Base-by-base conservation (phyloP, 2,329 filamentous ascomycete species). In the Aspergillus pseudonomiae region DNA sequence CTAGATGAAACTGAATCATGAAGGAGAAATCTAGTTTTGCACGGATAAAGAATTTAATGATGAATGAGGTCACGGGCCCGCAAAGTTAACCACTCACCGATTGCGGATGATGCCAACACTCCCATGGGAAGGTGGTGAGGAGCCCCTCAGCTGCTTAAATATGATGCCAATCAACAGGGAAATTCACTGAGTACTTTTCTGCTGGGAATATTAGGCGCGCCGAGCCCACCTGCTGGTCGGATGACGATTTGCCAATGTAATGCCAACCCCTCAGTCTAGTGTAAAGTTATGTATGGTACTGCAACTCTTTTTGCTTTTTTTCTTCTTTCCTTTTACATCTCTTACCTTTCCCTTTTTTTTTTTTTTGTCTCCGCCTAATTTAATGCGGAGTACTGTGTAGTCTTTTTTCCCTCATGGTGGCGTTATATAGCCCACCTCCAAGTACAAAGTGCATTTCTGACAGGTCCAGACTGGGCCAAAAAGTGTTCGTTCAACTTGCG, bases 21-120 rank as follows among this genome's bases (percentile, higher is more conserved):
- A 30, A 28, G 46, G 46, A 26, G 21, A 48, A 48, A 6, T 26
- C n/a, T n/a, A 41, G 21, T 14, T 48, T 48, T 16, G 24, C 21
- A 48, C n/a, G 56, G 59, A 56, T 54, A 39, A 26, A 45, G 55
- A 63, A 52, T 24, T 24, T 24, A 24, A 24, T 39, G 57, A 52
- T 50, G 57, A 30, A 53, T 41, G 43, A 52, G 46, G 52, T 55
- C 52, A 55, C 52, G 52, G 52, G 52, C 52, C 52, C 46, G 45
- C 34, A 19, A 46, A 28, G 34, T 57, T 57, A 53, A 56, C 64
- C 64, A 65, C 46, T 60, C 62, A 60, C 45, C 26, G 48, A 30
- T 26, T 28, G 32, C 61, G 41, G 55, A 63, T 67, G 60, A 68
- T 65, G 65, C 58, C 56, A 50, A 61, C 59, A 65, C 61, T 59